phyloP scores from a whole-genome alignment of 208 protist genomes.

The Acanthamoeba polyphaga region DNA sequence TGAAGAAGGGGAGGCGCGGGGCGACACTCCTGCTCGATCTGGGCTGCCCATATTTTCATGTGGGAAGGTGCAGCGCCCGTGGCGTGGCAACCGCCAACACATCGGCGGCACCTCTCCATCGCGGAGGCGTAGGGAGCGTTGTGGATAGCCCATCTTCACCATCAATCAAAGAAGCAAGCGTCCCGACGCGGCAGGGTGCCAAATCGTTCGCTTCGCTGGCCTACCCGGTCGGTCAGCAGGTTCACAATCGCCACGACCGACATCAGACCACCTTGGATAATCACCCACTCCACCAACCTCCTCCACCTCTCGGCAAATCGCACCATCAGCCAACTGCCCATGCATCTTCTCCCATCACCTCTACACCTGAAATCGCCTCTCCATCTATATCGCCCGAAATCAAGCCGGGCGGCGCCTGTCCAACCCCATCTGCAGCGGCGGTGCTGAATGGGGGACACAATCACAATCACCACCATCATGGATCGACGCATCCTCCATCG shows the following conservation, averaged over 20 bases:
- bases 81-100: neutral
- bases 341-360: neutral
- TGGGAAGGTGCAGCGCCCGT: neutral
- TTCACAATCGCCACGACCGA: neutral
- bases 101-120: neutral
- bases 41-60: constrained; percentile 17
- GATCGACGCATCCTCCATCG: too few relatives aligned
- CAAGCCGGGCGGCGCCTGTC: neutral
- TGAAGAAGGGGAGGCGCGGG: neutral
- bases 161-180: neutral
- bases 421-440: too few relatives aligned
- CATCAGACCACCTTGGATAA: neutral
- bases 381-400: neutral
- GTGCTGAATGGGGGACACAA: too few relatives aligned
- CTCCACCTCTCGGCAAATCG: neutral
- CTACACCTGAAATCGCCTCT: neutral
- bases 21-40: neutral
- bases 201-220: neutral
- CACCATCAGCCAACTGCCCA: neutral
- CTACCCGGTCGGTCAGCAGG: neutral
- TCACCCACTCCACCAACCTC: neutral
- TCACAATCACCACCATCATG: too few relatives aligned
- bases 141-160: neutral
- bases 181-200: neutral
- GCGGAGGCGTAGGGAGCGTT: neutral